A percentile compares a stretch with the other conserved stretches of the same genome.
Conservation (phyloP, 176 grass and related monocot genomes). For the Musa troglodytarum region DNA sequence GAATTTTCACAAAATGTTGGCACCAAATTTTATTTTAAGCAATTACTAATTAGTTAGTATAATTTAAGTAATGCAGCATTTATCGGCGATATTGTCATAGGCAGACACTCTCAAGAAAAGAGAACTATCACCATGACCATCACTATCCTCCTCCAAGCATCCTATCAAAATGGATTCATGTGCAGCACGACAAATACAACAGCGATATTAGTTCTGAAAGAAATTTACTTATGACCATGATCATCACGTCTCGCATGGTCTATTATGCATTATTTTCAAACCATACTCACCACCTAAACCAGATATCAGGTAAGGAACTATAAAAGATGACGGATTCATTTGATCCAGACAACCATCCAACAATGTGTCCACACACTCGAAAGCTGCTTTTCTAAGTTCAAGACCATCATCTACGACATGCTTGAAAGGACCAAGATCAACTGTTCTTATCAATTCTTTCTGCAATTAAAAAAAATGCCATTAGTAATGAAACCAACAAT, state of each 20-base stretch:
- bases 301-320: conserved; percentile 75
- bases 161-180: neutral
- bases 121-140: neutral
- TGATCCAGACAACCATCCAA: conserved; percentile 92
- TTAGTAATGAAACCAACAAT: neutral
- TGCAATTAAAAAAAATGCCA: conserved; percentile 29
- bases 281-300: conserved; percentile 63
- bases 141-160: neutral
- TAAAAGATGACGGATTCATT: conserved; percentile 81
- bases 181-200: neutral
- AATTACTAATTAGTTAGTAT: neutral
- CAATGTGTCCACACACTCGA: conserved; percentile 86
- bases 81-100: neutral
- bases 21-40: neutral
- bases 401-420: conserved; percentile 87
- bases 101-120: neutral
- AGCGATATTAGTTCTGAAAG: neutral
- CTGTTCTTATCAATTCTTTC: conserved; percentile 81
- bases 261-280: neutral
- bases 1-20: neutral
- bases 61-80: no score
- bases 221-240: neutral
- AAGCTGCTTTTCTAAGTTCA: conserved; percentile 86
- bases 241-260: neutral
- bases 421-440: conserved; percentile 91